Evolutionary conservation across 768 basidiomycete species (phyloP).

Genomic region (Xanthoconium stramineum): DNA sequence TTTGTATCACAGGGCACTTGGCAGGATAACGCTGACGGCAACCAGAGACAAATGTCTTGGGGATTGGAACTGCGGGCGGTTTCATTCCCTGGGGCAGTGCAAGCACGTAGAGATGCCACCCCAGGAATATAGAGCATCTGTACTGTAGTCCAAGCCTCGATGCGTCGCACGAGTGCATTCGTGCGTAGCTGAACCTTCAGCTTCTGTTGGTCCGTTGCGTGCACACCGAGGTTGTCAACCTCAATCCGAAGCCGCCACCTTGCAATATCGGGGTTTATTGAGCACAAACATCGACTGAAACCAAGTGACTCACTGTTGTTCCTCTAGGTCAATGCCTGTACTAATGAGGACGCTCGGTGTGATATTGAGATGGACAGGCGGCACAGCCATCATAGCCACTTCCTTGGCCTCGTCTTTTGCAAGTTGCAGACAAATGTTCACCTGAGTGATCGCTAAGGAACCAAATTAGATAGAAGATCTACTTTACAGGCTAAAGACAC

Average conservation of each 20-base stretch:
- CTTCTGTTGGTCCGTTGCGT: slow-evolving; percentile 29
- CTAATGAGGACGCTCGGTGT: no score
- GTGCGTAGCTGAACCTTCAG: not conserved
- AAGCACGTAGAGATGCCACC: not conserved
- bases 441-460: not conserved
- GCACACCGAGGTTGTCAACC: not conserved
- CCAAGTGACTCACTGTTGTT: not conserved
- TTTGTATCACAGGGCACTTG: not conserved
- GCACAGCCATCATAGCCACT: no score
- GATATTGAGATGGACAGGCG: no score
- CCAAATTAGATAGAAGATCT: no score
- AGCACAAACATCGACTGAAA: no score
- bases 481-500: no score
- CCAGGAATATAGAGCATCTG: not conserved
- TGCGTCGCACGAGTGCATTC: not conserved
- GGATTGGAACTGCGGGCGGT: not conserved
- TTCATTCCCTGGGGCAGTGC: not conserved
- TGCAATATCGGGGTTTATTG: no score
- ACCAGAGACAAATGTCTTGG: not conserved
- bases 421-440: not conserved
- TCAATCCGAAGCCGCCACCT: not conserved
- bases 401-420: not conserved
- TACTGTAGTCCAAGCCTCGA: not conserved
- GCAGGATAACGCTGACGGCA: not conserved
- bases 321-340: not conserved